Percentiles rank a stretch among this genome's conserved stretches.
Evolutionary conservation across 2,329 filamentous ascomycete genomes (phyloP).

Genomic region (Monilinia vaccinii-corymbosi): DNA sequence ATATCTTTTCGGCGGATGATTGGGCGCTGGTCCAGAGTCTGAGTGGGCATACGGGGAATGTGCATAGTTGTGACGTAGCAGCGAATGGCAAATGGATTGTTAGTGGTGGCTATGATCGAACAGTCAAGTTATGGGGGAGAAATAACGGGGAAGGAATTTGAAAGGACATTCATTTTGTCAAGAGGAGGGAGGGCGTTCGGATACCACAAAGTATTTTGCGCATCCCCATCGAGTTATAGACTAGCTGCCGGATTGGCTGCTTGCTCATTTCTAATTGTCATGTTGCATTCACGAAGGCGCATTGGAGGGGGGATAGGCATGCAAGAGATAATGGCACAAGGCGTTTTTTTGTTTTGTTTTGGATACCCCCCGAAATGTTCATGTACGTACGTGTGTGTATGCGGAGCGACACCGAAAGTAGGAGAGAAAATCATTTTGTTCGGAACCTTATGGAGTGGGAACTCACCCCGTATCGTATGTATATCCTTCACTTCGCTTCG

Average conservation of each 20-base stretch:
- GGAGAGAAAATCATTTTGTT: too few relatives aligned
- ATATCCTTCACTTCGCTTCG: too few relatives aligned
- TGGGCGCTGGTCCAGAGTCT: slow-evolving; percentile 85
- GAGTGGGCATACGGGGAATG: slow-evolving; percentile 84
- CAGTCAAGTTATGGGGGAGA: slow-evolving; percentile 90
- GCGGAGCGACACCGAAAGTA: background rate
- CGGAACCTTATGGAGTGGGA: too few relatives aligned
- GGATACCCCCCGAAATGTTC: slow-evolving; percentile 2
- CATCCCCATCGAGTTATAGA: background rate
- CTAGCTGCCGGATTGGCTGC: background rate
- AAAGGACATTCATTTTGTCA: background rate
- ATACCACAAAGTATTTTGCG: background rate
- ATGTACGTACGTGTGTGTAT: background rate
- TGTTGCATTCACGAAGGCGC: background rate
- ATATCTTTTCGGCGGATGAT: slow-evolving; percentile 92
- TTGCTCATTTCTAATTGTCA: background rate
- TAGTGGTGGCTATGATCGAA: slow-evolving; percentile 87
- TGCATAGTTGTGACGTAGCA: slow-evolving; percentile 83
- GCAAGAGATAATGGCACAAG: background rate
- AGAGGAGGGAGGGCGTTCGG: background rate
- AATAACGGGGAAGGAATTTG: slow-evolving; percentile 58
- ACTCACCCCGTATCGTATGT: too few relatives aligned
- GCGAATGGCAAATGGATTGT: slow-evolving; percentile 85
- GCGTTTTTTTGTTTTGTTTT: slow-evolving; percentile 4
- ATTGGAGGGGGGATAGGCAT: background rate